Evolutionary conservation across 2,329 filamentous ascomycete species (phyloP), one percentile per base, ranked within the genome.

Genomic region (Xylaria digitata): DNA sequence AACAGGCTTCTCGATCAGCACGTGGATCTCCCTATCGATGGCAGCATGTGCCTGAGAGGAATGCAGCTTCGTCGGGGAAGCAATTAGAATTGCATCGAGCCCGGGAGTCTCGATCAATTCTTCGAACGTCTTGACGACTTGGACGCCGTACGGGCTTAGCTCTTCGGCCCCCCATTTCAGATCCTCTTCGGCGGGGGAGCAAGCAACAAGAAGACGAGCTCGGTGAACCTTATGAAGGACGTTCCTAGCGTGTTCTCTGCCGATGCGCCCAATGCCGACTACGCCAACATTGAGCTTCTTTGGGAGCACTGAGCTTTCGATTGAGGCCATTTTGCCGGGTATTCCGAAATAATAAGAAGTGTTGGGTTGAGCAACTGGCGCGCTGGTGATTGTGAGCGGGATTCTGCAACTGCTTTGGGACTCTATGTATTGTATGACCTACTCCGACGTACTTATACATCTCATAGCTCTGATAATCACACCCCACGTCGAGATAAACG

Each of bases 1-100:
- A 30, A 50, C 30, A 1, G 56, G 56, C 45, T 59, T 59, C 30
- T 59, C 56, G 23, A 49, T 19, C 2, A 59, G 32, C 3, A 42
- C 56, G n/a, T 59, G 56, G 19, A 59, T 59, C 2, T 43, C 45
- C 6, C 19, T 59, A 11, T 50, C 21, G 56, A 59, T 59, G 11
- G 56, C 45, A 3, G 45, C 45, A 59, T 59, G 45, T 19, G 56
- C 56, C 13, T 59, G 56, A 13, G 45, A 9, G 0, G 56, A 59
- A 48, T 58, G 55, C 9, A 58, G 11, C 42, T 48, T 58, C 15
- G 55, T 58, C 21, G 55, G 55, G 7, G 55, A 58, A 26, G 56
- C 56, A 19, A 59, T 50, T 6, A 59, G 45, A 19, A 59, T 49
- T 17, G 56, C 56, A n/a, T 59, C 45, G n/a, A 59, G 56, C 45